Base-by-base conservation (phyloP, 2,329 filamentous ascomycete species). In the Blastomyces silverae region DNA sequence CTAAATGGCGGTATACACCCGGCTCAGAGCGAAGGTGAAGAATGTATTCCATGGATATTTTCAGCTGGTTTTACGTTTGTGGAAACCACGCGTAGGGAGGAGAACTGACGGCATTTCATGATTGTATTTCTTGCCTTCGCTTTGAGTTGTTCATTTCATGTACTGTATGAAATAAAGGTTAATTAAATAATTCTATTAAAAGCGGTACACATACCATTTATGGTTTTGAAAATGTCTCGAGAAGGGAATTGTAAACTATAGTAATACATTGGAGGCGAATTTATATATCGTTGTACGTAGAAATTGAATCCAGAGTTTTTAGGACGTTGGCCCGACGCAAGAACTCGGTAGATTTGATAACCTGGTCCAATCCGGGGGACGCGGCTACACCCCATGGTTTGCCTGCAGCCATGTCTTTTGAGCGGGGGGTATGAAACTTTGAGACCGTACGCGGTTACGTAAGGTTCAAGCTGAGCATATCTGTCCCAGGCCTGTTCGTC, bases 401-500 rank as follows among this genome's bases (percentile, higher is more conserved):
- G n/a, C 22, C 11, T 52, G 22, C 3, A 13, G 50, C 50, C 22
- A 28, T 28, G 2, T 17, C 11, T 2, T 11, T 52, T 6, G 50
- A 56, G 31, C 15, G 34, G 37, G 20, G 31, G 31, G 7, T 1
- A 56, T 37, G 20, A 17, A 28, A 7, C 44, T 7, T 28, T 46
- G 17, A 59, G 22, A 25, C 39, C 15, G 0, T 11, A 34, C 22
- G 22, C 20, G 37, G 39, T 28, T 20, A 42, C 8, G 28, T 22
- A 31, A 52, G 46, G 25, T 57, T 63, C 11, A 63, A 37, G 39
- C 67, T 70, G 34, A 71, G 61, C 60, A 72, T 70, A 65, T 71
- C 70, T 67, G 71, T 71, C 20, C 69, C 70, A 1, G 70, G 70
- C 61, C 71, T 65, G 31, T 69, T 69, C 6, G 70, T 66, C 0